Base-by-base conservation (phyloP, 257 asterid species). In the Nicotiana sylvestris region DNA sequence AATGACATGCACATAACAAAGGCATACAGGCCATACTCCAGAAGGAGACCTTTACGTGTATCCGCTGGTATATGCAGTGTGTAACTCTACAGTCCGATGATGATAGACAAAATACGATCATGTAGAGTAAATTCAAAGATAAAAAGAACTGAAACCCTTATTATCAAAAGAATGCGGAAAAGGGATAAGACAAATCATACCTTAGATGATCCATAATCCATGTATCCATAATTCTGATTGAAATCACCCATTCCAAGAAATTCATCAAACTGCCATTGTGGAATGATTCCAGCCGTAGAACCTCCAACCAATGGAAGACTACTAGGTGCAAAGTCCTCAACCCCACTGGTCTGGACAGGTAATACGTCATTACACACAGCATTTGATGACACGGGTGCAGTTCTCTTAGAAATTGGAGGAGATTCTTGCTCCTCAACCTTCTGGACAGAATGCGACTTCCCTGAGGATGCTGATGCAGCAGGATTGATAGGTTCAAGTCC, bases 261-360 rank as follows among this genome's bases (percentile, higher is more conserved):
- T 5, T 93, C 98, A 83, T 93, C 98, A 66, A 93, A 79, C 80
- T 87, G 99, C 98, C 98, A 94, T 35, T 86, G 96, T 2, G 93
- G 82, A 72, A 87, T 78, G 83, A 87, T 85, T 74, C 92, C 98
- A 69, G 90, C 80, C 11, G 86, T 80, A 81, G 97, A 87, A 55
- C 95, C 95, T 79, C 97, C 97, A 21, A 89, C 7, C 35, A 80
- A 80, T 33, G 91, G 77, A 53, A 80, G 37, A 85, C 78, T 89
- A 11, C 90, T 29, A 32, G 92, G 83, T 66, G 89, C 69, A 56
- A 86, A 77, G 84, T 84, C 87, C 33, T 12, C 90, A 18, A 30
- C 79, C 21, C 68, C 83, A 78, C 53, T 70, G 37, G 76, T 80
- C 78, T 89, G 95, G 86, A 82, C 76, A 12, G 92, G 89, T 33